Evolutionary conservation across 2,329 filamentous ascomycete genomes (phyloP), one percentile per base, ranked within the genome.

Genomic region (Aspergillus oerlinghausenensis): DNA sequence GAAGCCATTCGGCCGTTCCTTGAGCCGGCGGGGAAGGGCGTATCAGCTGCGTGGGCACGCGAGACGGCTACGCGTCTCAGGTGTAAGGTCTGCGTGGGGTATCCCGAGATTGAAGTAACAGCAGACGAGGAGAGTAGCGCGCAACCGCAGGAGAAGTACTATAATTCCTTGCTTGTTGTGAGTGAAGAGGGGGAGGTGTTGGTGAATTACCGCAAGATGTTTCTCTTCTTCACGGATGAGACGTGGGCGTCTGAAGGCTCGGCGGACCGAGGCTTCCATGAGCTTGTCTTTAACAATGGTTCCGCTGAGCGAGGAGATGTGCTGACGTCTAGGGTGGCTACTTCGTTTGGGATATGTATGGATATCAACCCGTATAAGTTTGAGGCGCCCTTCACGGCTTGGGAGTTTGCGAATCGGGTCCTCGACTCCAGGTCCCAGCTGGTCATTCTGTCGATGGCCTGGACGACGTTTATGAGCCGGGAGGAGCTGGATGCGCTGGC

Each of bases 161-260:
- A 85, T 73, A 88, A 88, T 66, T 80, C 81, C 8, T 79, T 82
- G 3, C 77, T 87, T 19, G 81, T 84, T 25, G 78, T 87, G 26
- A 76, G 77, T n/a, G 79, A 82, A 3, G 62, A 67, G 0, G 85
- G 84, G 3, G 65, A 76, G n/a, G 72, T 85, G 2, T 63, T 87
- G 11, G 73, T 76, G 48, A 84, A 86, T 65, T 86, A 87, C 70
- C 81, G 84, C 60, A 88, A 88, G 68, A 78, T 78, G 10, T 86
- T 86, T 63, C 79, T 88, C 58, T 88, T 86, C 74, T 86, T 85
- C 70, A 87, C 84, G 7, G 85, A 88, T 63, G 84, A 86, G 64
- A 83, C 81, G 1, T 88, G 85, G 85, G 83, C 84, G 2, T 65
- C 74, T 17, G 82, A 85, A 72, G 81, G 81, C 2, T 60, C 65